phyloP scores from a whole-genome alignment of 805 yeast species.

The Yarrowia sp. region DNA sequence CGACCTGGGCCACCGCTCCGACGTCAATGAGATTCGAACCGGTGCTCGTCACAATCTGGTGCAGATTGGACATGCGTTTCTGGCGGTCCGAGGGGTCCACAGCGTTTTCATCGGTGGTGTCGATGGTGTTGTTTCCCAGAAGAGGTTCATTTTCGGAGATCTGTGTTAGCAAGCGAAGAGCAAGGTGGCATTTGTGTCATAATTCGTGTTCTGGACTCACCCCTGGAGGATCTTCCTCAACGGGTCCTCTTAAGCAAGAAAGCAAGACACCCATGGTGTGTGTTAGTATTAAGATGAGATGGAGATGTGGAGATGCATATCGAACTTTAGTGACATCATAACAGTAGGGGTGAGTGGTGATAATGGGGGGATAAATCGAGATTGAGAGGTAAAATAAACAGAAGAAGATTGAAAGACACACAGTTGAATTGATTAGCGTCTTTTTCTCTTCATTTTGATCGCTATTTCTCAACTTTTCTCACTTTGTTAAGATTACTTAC shows the following conservation, averaged over 20 bases:
- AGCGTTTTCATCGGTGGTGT: constrained; percentile 10
- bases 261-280: constrained; percentile 35
- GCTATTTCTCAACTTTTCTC: no score
- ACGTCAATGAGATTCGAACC: constrained; percentile 36
- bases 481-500: background rate
- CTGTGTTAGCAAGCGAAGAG: constrained; percentile 37
- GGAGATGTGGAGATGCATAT: constrained; percentile 4
- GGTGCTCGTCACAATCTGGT: constrained; percentile 37
- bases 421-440: no score
- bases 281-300: background rate
- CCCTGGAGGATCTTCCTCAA: constrained; percentile 38
- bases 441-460: no score
- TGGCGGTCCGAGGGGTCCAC: constrained; percentile 37
- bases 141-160: constrained; percentile 36
- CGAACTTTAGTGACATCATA: constrained; percentile 3
- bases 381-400: no score
- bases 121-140: constrained; percentile 34
- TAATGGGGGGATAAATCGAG: background rate
- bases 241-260: constrained; percentile 34
- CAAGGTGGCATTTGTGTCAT: no score
- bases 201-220: constrained; percentile 2
- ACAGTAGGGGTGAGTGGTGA: background rate
- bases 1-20: constrained; percentile 27
- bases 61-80: constrained; percentile 28
- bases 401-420: no score